phyloP scores from a whole-genome alignment of 23 red algal genomes.

The Chondrus crispus region DNA sequence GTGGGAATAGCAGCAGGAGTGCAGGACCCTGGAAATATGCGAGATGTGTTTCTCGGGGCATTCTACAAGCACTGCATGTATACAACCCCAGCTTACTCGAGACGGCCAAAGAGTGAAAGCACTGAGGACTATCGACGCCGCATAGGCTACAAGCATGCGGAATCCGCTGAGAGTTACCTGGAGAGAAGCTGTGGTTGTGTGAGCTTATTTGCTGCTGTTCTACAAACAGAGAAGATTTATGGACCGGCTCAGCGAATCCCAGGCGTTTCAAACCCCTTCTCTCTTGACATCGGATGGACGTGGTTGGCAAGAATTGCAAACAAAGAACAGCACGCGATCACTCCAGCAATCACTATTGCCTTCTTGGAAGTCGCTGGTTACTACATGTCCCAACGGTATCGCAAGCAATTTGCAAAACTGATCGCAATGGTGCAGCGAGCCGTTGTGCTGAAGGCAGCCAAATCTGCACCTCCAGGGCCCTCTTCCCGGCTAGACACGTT shows the following conservation, averaged over 20 bases:
- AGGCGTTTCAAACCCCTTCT: conserved; percentile 20
- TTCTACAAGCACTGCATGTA: conserved; percentile 70
- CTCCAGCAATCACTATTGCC: conserved; percentile 19
- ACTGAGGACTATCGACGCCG: conserved; percentile 35
- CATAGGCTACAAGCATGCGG: conserved; percentile 63
- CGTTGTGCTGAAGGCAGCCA: conserved; percentile 11
- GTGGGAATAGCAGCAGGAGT: conserved; percentile 44
- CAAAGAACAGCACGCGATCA: conserved; percentile 40
- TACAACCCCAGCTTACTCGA: conserved; percentile 53
- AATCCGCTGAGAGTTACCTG: conserved; percentile 58
- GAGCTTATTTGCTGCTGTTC: conserved; percentile 58
- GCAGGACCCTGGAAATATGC: not conserved
- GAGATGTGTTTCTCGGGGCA: conserved; percentile 51
- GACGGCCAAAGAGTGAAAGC: conserved; percentile 41
- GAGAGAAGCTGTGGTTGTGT: conserved; percentile 83
- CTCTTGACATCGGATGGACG: not conserved
- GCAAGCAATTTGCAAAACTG: conserved; percentile 32
- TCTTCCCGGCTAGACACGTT: conserved; percentile 22
- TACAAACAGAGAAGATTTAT: conserved; percentile 58
- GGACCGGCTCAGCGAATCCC: not conserved
- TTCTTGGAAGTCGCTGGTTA: conserved; percentile 45
- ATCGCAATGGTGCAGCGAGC: conserved; percentile 18
- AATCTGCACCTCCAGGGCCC: conserved; percentile 8
- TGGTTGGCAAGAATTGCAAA: conserved; percentile 23
- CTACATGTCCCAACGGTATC: conserved; percentile 9